A percentile compares a stretch with the other conserved stretches of the same genome.
phyloP scores from a whole-genome alignment of 1,139 yeast genomes.

The Diutina neorugosa region DNA sequence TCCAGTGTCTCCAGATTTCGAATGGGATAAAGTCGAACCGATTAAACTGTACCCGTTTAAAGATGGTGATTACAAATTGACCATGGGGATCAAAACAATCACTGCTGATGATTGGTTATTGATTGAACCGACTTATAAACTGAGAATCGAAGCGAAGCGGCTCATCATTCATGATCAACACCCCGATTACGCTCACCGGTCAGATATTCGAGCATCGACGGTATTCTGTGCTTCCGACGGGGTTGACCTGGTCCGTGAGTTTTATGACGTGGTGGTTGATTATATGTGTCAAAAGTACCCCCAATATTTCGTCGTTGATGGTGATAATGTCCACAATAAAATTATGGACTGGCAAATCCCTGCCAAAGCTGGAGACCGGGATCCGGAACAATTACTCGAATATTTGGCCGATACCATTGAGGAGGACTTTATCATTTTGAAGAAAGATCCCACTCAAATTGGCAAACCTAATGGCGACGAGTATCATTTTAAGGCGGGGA shows the following conservation, averaged over 20 bases:
- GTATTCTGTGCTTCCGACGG: slow-evolving; percentile 30
- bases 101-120: slow-evolving; percentile 53
- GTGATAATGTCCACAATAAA: slow-evolving; percentile 23
- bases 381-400: slow-evolving; percentile 14
- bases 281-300: slow-evolving; percentile 50
- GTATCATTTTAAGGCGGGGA: slow-evolving; percentile 51
- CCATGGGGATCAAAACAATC: slow-evolving; percentile 52
- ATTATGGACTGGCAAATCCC: slow-evolving; percentile 32
- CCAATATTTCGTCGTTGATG: slow-evolving; percentile 29
- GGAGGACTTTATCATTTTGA: slow-evolving; percentile 53
- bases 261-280: slow-evolving; percentile 35
- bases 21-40: slow-evolving; percentile 35
- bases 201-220: slow-evolving; percentile 19
- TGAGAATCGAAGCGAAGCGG: slow-evolving; percentile 30
- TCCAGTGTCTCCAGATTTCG: slow-evolving; percentile 23
- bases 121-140: slow-evolving; percentile 50
- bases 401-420: slow-evolving; percentile 41
- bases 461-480: slow-evolving; percentile 36
- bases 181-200: slow-evolving; percentile 21
- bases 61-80: slow-evolving; percentile 48
- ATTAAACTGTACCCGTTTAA: slow-evolving; percentile 39
- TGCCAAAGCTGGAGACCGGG: slow-evolving; percentile 9
- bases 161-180: slow-evolving; percentile 26
- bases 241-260: slow-evolving; percentile 40
- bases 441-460: slow-evolving; percentile 32